Base-by-base conservation (phyloP, 2,329 filamentous ascomycete genomes). In the Chaetomium sp. region DNA sequence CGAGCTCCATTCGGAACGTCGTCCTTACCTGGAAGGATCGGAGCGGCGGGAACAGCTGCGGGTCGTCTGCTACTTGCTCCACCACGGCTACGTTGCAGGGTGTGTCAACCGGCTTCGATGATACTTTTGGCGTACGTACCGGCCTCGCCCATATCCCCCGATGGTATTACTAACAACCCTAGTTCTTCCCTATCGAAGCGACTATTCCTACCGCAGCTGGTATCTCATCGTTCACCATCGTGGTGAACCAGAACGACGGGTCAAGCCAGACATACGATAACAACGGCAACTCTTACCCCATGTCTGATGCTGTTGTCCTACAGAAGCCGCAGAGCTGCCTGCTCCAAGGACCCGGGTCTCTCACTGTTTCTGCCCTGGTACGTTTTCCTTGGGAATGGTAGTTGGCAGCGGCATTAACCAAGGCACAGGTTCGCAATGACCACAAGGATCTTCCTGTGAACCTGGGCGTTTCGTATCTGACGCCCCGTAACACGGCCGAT, bases 191-290 rank as follows among this genome's bases (percentile, higher is more conserved):
- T n/a, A 75, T 83, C 45, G 69, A 75, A n/a, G 69, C 73, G 31
- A 75, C 83, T 63, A 82, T 93, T 70, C 74, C 84, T 67, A 78
- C 85, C 69, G 76, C 84, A 64, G 78, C 83, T 63, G 81, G 89
- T 68, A 85, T 91, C 75, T 82, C 88, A 49, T 82, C 88, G 68
- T 85, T 90, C 77, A 80, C 79, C 67, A 72, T 87, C 71, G 75
- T 83, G 1, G 71, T 88, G 60, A 82, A 80, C 62, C 75, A 79
- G 60, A 77, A 75, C 3, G 79, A 81, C 65, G 85, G 84, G 7
- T 76, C 78, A 19, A 80, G 74, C 25, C 74, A 79, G 63, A 72
- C 72, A 0, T 82, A 80, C 68, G 80, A 86, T 70, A 88, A 88
- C 73, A 87, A 87, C 69, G 85, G 85, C 7, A 77, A 79, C 45